phyloP scores from a whole-genome alignment of 768 basidiomycete genomes.

The Lepiota venenata region DNA sequence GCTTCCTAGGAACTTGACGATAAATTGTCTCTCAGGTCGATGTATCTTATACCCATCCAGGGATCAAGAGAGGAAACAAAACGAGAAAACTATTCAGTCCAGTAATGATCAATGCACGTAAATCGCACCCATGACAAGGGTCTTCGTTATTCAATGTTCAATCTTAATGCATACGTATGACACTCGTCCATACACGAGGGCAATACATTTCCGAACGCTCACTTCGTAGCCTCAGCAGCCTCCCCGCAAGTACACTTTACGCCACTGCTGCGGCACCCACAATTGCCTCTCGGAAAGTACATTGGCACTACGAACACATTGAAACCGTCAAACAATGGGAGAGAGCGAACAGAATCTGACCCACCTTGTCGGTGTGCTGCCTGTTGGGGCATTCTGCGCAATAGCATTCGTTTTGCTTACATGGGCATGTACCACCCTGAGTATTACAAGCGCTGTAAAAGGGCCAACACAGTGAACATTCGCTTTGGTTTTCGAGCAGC shows the following conservation, averaged over 20 bases:
- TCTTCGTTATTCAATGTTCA: no score
- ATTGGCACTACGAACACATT: no score
- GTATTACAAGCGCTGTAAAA: constrained; percentile 1
- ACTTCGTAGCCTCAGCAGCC: no score
- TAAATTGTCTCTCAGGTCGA: background rate
- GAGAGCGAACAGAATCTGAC: background rate
- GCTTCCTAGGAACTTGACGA: background rate
- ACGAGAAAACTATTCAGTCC: background rate
- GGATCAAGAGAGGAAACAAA: background rate
- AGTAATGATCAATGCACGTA: background rate
- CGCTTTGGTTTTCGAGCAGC: background rate
- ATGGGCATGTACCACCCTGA: background rate
- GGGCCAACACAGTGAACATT: background rate
- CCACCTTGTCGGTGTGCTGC: constrained; percentile 1
- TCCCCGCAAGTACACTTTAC: no score
- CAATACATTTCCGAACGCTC: no score
- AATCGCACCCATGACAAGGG: no score
- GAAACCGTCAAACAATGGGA: no score
- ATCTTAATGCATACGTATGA: no score
- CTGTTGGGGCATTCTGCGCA: constrained; percentile 4
- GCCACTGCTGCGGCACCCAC: no score
- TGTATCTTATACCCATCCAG: background rate
- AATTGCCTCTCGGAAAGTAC: no score
- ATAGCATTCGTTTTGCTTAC: constrained; percentile 1
- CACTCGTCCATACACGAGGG: no score